Evolutionary conservation across 768 basidiomycete species (phyloP).

Genomic region (Mycena pura): DNA sequence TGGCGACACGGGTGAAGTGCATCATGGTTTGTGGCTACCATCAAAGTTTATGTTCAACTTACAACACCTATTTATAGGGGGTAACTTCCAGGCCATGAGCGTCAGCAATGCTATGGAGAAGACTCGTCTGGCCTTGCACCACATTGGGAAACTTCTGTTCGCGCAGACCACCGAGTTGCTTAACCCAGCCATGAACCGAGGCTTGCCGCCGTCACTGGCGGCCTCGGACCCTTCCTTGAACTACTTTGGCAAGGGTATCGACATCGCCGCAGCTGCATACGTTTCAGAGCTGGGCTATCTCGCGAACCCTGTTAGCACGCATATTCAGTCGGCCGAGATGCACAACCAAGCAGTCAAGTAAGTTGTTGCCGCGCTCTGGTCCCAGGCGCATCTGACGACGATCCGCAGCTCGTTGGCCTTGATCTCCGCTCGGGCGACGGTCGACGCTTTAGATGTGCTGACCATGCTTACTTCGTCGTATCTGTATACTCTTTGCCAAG

Average conservation of each 20-base stretch:
- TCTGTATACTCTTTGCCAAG: slow-evolving; percentile 75
- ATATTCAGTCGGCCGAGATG: slow-evolving; percentile 85
- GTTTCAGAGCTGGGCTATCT: slow-evolving; percentile 80
- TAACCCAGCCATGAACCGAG: slow-evolving; percentile 83
- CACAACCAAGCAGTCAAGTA: slow-evolving; percentile 87
- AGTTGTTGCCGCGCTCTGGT: slow-evolving; percentile 30
- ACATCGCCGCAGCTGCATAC: slow-evolving; percentile 82
- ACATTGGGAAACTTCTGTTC: slow-evolving; percentile 75
- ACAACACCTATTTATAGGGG: slow-evolving; percentile 45
- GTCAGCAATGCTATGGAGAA: slow-evolving; percentile 87
- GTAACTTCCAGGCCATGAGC: slow-evolving; percentile 89
- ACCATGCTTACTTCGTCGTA: slow-evolving; percentile 78
- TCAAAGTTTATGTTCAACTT: background rate
- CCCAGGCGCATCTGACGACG: background rate
- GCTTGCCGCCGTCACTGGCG: slow-evolving; percentile 76
- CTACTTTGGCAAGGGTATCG: slow-evolving; percentile 80
- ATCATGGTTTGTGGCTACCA: slow-evolving; percentile 68
- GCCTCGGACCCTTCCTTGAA: slow-evolving; percentile 78
- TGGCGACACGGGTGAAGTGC: slow-evolving; percentile 64
- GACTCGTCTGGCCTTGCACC: slow-evolving; percentile 73
- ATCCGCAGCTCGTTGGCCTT: slow-evolving; percentile 20
- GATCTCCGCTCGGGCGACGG: slow-evolving; percentile 81
- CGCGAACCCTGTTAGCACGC: slow-evolving; percentile 78
- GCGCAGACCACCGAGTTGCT: slow-evolving; percentile 76
- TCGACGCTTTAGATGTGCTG: slow-evolving; percentile 79